Base-by-base conservation (phyloP, 345 rosid species). In the Xanthoceras sorbifolium region DNA sequence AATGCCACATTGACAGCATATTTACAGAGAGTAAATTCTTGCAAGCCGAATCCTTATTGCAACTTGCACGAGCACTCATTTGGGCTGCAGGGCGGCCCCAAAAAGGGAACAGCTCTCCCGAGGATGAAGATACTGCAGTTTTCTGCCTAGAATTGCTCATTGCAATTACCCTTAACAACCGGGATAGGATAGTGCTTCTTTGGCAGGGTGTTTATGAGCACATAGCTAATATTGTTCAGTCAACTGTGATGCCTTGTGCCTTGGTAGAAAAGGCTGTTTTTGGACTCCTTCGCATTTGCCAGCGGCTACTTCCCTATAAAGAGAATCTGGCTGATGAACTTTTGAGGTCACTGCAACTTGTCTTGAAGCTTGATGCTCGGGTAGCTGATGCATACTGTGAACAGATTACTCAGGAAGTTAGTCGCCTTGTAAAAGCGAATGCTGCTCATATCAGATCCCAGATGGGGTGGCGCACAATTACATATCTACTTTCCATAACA, bases 181-280 rank as follows among this genome's bases (percentile, higher is more conserved):
- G 99, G 74, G 99, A 96, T 82, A 87, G 98, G 84, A 96, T 96
- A 75, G 94, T 76, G 74, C 94, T 93, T 74, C 87, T 96, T 14
- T 96, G 99, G 99, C 97, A 90, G 83, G 97, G 98, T 69, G 99
- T 96, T 52, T 96, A 96, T 77, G 98, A 96, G 80, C 97, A 93
- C 86, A 96, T 96, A 83, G 95, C 99, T 38, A 89, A 85, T 79
- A 96, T 96, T 79, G 98, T 92, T 81, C 99, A 96, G 82, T 96
- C 99, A 46, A 92, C 97, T 61, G 89, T 92, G 73, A 91, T 89
- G 95, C 99, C 99, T 62, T 88, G 97, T 85, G 94, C 93, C 46
- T 77, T 93, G 80, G 97, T 93, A 59, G 95, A 96, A 78, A 96
- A 96, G 85, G 99, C 99, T 82, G 94, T 96, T 55, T 96, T 96